phyloP scores from a whole-genome alignment of 257 asterid species.

The Jacaranda mimosifolia region DNA sequence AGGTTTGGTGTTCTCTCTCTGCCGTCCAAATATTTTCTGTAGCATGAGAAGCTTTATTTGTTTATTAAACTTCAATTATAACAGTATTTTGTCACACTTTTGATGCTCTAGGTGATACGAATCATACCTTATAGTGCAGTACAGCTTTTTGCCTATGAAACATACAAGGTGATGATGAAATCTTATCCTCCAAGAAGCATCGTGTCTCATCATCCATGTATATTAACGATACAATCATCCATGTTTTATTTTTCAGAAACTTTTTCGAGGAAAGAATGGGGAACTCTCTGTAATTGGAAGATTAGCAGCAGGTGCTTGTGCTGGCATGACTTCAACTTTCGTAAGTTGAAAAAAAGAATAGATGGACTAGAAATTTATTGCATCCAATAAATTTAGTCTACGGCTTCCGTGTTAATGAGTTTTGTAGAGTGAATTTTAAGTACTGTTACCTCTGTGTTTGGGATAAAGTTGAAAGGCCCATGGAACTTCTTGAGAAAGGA shows the following conservation, averaged over 20 bases:
- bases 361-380: background rate
- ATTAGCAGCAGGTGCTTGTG: constrained; percentile 99
- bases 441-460: background rate
- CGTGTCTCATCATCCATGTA: constrained; percentile 16
- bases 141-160: constrained; percentile 93
- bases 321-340: constrained; percentile 99
- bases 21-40: constrained; percentile 3
- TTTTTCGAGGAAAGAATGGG: constrained; percentile 74
- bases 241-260: constrained; percentile 59
- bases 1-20: constrained; percentile 55
- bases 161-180: constrained; percentile 78
- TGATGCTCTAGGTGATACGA: constrained; percentile 80
- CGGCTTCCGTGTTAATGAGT: background rate
- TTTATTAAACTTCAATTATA: constrained; percentile 4
- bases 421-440: background rate
- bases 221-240: constrained; percentile 27
- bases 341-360: constrained; percentile 67
- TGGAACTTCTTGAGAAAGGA: background rate
- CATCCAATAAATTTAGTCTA: background rate
- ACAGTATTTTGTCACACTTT: background rate
- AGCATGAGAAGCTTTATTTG: background rate
- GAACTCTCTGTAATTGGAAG: constrained; percentile 90
- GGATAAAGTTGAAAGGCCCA: constrained; percentile 11
- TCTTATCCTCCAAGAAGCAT: constrained; percentile 27
- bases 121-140: constrained; percentile 94